phyloP scores from a whole-genome alignment of 1,139 yeast species.

The Geotrichum cucujoidarum region DNA sequence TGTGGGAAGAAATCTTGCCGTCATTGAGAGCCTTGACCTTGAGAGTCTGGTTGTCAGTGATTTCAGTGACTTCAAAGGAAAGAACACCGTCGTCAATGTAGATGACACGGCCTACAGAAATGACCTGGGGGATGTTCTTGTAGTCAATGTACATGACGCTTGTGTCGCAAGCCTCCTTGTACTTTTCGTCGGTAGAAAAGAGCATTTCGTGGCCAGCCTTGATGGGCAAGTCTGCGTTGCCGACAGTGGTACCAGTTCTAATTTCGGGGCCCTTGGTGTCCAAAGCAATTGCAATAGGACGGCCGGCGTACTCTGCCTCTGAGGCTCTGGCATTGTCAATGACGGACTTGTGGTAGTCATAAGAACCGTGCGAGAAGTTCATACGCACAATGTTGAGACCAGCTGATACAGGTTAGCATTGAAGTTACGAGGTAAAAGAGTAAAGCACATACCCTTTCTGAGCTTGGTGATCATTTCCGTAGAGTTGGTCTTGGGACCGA shows the following conservation, averaged over 20 bases:
- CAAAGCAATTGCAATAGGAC: slow-evolving; percentile 96
- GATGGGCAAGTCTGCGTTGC: slow-evolving; percentile 75
- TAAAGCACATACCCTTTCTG: slow-evolving; percentile 50
- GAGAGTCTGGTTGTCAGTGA: slow-evolving; percentile 72
- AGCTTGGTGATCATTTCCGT: slow-evolving; percentile 79
- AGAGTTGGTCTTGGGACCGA: slow-evolving; percentile 93
- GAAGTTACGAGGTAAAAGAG: not conserved
- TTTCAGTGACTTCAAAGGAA: slow-evolving; percentile 85
- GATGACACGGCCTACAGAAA: slow-evolving; percentile 79
- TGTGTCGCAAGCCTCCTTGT: slow-evolving; percentile 66
- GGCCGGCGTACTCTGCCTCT: slow-evolving; percentile 82
- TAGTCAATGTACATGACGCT: slow-evolving; percentile 85
- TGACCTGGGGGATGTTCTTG: slow-evolving; percentile 92
- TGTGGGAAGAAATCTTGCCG: slow-evolving; percentile 93
- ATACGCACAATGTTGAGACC: slow-evolving; percentile 96
- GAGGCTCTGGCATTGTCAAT: slow-evolving; percentile 94
- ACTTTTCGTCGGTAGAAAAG: slow-evolving; percentile 85
- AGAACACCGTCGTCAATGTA: slow-evolving; percentile 97
- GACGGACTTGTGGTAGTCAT: slow-evolving; percentile 95
- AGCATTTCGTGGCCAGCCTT: slow-evolving; percentile 82
- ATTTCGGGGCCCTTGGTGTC: slow-evolving; percentile 99
- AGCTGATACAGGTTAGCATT: slow-evolving; percentile 39
- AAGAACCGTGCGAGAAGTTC: slow-evolving; percentile 98
- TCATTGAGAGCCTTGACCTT: slow-evolving; percentile 86
- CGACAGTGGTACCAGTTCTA: slow-evolving; percentile 92